phyloP scores from a whole-genome alignment of 768 basidiomycete genomes.

The Boletales sp. region DNA sequence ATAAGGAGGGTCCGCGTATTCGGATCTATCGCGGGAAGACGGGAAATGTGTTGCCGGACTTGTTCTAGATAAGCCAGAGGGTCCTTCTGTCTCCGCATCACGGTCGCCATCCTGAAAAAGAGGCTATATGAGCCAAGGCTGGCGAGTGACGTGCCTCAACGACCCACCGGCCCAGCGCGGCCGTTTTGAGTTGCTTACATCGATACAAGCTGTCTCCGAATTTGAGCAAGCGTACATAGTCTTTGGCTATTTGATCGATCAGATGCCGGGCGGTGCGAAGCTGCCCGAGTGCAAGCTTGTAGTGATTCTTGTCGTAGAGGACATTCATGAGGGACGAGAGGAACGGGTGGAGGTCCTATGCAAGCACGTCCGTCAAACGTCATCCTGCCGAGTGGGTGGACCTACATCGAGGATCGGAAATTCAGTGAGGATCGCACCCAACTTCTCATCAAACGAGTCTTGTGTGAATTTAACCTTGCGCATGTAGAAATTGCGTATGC shows the following conservation, averaged over 20 bases:
- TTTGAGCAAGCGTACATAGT: slow-evolving; percentile 94
- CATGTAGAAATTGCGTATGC: slow-evolving; percentile 98
- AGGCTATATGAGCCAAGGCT: neutral
- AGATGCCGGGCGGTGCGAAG: slow-evolving; percentile 93
- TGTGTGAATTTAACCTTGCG: slow-evolving; percentile 99
- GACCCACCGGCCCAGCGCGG: slow-evolving; percentile 91
- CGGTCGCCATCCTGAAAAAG: slow-evolving; percentile 85
- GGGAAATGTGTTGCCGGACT: slow-evolving; percentile 97
- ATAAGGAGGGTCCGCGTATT: slow-evolving; percentile 96
- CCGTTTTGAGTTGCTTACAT: slow-evolving; percentile 97
- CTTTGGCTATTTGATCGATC: slow-evolving; percentile 95
- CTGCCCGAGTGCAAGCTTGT: slow-evolving; percentile 97
- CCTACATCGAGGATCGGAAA: slow-evolving; percentile 97
- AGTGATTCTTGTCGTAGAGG: slow-evolving; percentile 99
- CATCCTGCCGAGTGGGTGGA: slow-evolving; percentile 12
- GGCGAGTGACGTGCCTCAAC: neutral
- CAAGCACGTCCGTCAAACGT: slow-evolving; percentile 3
- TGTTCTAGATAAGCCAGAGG: slow-evolving; percentile 98
- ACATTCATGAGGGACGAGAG: slow-evolving; percentile 95
- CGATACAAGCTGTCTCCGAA: slow-evolving; percentile 98
- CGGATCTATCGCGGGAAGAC: slow-evolving; percentile 97
- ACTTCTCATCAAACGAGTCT: slow-evolving; percentile 93
- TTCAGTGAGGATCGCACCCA: slow-evolving; percentile 88
- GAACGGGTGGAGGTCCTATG: slow-evolving; percentile 91
- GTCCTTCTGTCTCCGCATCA: slow-evolving; percentile 98